Percentiles rank a stretch among this genome's conserved stretches.
These are phyloP conservation scores for Paracorniculantispora psalliotae DNA, from an alignment of 2,329 filamentous ascomycete genomes.

Conservation along the genomic window DNA sequence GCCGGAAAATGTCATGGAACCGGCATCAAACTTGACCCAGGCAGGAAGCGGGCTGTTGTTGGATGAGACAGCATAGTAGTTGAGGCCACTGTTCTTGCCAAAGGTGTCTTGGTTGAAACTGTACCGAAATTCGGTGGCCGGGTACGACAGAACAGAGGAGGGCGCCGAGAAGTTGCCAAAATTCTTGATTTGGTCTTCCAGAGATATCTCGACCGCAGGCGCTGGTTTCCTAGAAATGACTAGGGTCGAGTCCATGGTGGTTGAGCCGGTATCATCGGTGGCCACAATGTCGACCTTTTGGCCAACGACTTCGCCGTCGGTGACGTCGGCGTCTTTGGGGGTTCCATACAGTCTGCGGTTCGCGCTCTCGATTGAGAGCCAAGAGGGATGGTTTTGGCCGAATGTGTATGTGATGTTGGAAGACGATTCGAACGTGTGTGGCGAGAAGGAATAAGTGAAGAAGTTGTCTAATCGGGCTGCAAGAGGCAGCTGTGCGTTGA, in stretches of 20 bases:
- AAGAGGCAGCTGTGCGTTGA: constrained; percentile 80
- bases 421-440: constrained; percentile 65
- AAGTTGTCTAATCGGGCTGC: constrained; percentile 64
- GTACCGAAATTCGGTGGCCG: constrained; percentile 49
- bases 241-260: constrained; percentile 61
- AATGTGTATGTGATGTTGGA: constrained; percentile 65
- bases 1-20: constrained; percentile 63
- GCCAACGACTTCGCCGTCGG: constrained; percentile 49
- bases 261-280: constrained; percentile 59
- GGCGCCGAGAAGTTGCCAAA: constrained; percentile 59
- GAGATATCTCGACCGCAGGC: constrained; percentile 50
- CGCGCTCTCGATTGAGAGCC: constrained; percentile 66
- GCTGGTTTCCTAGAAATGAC: constrained; percentile 58
- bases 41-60: constrained; percentile 80
- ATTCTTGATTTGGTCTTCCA: constrained; percentile 52
- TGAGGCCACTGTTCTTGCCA: constrained; percentile 46
- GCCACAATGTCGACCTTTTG: constrained; percentile 64
- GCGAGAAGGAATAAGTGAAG: constrained; percentile 68
- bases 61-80: constrained; percentile 72
- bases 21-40: constrained; percentile 72
- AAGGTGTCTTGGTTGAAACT: constrained; percentile 59
- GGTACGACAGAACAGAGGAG: constrained; percentile 51
- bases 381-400: constrained; percentile 56
- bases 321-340: constrained; percentile 50
- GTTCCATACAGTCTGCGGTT: constrained; percentile 66